Evolutionary conservation across 148 eudicot species (phyloP), one percentile per base, ranked within the genome.

Genomic region (Nyssa sinensis): DNA sequence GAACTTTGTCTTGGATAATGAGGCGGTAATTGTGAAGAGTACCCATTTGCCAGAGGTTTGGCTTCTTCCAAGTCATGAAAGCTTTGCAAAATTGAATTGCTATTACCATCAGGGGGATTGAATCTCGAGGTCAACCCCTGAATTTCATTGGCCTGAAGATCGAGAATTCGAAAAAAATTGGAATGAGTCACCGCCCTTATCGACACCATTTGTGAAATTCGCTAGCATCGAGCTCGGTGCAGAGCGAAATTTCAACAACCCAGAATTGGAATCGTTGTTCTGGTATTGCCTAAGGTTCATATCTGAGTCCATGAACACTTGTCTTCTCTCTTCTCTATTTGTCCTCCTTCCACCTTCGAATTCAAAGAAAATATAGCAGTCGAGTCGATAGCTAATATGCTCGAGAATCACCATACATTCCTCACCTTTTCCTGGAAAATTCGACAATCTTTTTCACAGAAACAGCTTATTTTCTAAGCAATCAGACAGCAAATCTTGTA

Each of bases 201-300:
- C 71, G 24, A 34, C 47, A 14, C 47, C 71, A 5, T 62, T 34
- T 19, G 34, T 66, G 62, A 75, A 86, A 49, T 80, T 84, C 2
- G 80, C 73, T 60, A 93, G 79, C 58, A 86, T 27, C 14, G 93
- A 88, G 69, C 86, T 87, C 10, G 98, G 98, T 35, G 89, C 93
- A 21, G 98, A 90, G 32, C 92, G 86, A 72, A 84, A 89, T 35
- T 96, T 74, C 72, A 89, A 51, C 55, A 93, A 65, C 83, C 98
- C 93, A 62, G 90, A 79, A 81, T 58, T 81, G 3, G n/a, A 32
- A 1, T 79, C 76, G 30, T 24, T 64, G 30, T 28, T 61, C 44
- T 80, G 57, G 19, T 41, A 62, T 66, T 73, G 67, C 24, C 55
- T 60, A 16, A 64, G 44, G 62, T 71, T 80, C 74, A 80, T 67